These are phyloP conservation scores for Neolentinus lepideus DNA, from an alignment of 1,284 basidiomycete genomes.

Conservation along the genomic window DNA sequence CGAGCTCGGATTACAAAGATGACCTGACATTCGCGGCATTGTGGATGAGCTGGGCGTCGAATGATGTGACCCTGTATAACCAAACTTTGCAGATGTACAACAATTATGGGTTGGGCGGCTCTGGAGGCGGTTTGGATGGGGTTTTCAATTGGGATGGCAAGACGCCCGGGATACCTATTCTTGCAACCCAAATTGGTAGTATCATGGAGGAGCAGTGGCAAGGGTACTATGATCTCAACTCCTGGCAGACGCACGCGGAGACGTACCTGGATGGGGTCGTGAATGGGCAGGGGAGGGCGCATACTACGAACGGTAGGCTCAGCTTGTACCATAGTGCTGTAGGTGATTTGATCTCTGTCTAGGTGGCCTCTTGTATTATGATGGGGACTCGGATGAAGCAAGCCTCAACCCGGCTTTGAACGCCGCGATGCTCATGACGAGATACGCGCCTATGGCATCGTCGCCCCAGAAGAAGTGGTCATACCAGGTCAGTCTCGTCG, in stretches of 20 bases:
- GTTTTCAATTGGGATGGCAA: conserved; percentile 92
- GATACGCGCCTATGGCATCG: conserved; percentile 72
- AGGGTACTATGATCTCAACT: conserved; percentile 3
- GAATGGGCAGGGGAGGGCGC: conserved; percentile 44
- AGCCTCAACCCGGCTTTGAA: conserved; percentile 86
- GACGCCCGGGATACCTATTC: conserved; percentile 65
- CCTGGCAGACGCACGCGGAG: conserved; percentile 72
- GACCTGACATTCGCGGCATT: conserved; percentile 72
- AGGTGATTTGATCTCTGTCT: conserved; percentile 4
- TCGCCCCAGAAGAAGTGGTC: conserved; percentile 45
- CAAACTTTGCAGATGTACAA: conserved; percentile 62
- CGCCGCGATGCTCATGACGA: conserved; percentile 72
- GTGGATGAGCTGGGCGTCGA: conserved; percentile 68
- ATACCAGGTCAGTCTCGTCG: conserved; percentile 44
- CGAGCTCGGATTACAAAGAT: conserved; percentile 65
- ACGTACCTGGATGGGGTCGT: conserved; percentile 72
- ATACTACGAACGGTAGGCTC: conserved; percentile 42
- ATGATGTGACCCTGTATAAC: conserved; percentile 51
- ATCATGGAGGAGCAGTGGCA: conserved; percentile 22
- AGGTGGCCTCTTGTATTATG: conserved; percentile 78
- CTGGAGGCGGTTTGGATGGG: conserved; percentile 26
- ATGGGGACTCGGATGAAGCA: conserved; percentile 72
- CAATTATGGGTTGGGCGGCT: conserved; percentile 44
- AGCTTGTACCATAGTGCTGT: background rate
- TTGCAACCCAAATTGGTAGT: conserved; percentile 61